These are phyloP conservation scores for Allantophomopsis lycopodina DNA, from an alignment of 2,329 filamentous ascomycete genomes.

Conservation along the genomic window DNA sequence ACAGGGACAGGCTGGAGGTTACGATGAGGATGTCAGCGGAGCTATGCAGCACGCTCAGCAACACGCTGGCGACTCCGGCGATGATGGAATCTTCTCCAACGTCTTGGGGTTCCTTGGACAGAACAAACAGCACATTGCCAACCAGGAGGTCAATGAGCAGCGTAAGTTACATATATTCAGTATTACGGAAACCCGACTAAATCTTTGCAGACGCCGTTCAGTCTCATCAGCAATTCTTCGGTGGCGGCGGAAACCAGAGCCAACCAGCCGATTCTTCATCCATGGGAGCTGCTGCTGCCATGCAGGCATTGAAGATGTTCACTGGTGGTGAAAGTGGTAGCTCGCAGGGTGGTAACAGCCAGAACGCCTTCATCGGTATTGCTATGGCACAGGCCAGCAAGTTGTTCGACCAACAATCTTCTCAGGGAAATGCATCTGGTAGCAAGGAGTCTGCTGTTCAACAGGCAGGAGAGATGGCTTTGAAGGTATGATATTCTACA, in stretches of 20 bases:
- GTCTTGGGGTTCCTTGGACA: constrained; percentile 40
- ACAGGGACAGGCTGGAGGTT: constrained; percentile 19
- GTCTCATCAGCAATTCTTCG: constrained; percentile 66
- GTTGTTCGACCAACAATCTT: constrained; percentile 46
- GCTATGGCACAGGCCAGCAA: constrained; percentile 80
- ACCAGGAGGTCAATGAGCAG: constrained; percentile 44
- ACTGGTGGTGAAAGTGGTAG: constrained; percentile 35
- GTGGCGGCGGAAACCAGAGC: constrained; percentile 30
- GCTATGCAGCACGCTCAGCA: constrained; percentile 39
- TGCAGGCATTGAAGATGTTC: constrained; percentile 76
- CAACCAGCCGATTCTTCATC: constrained; percentile 31
- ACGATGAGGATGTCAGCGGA: constrained; percentile 35
- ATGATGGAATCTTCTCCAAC: constrained; percentile 35
- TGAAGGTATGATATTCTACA: constrained; percentile 58
- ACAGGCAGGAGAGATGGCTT: constrained; percentile 69
- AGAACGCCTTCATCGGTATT: constrained; percentile 71
- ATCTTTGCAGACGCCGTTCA: constrained; percentile 43
- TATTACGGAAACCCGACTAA: constrained; percentile 1
- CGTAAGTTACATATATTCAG: constrained; percentile 9
- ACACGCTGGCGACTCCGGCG: constrained; percentile 34
- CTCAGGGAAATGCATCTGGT: constrained; percentile 39
- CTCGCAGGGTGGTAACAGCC: constrained; percentile 34
- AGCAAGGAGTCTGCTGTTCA: constrained; percentile 73
- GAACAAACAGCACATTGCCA: constrained; percentile 31
- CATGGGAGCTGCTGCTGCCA: constrained; percentile 62